Base-by-base conservation (phyloP, 2,329 filamentous ascomycete genomes). In the Pyricularia pennisetigena region DNA sequence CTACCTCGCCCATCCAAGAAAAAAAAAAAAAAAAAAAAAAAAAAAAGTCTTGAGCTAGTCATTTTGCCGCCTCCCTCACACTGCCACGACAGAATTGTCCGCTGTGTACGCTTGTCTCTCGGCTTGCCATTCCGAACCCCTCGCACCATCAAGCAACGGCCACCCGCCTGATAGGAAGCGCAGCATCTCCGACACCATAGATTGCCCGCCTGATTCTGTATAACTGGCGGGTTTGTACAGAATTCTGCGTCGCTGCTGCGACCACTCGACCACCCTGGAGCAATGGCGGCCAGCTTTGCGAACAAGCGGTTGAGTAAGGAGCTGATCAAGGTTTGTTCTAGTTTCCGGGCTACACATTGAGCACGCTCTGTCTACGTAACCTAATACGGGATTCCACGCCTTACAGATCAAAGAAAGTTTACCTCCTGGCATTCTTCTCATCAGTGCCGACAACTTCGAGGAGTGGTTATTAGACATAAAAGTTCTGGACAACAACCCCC, bases 401-500 rank as follows among this genome's bases (percentile, higher is more conserved):
- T 24, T 28, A 64, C 70, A 88, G 86, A 86, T 88, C 71, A 79
- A 81, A 66, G 83, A 80, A 70, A 83, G 82, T 70, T 76, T 89
- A 57, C 88, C 88, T 59, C 87, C 87, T 23, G 88, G 88, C 67
- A 97, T 99, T 78, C 83, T 86, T 65, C 87, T 98, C 65, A 88
- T 96, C 69, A 87, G 89, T 65, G 89, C 92, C 69, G 91, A 96
- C 64, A 90, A 93, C 77, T 88, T 97, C 67, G 86, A 92, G 75
- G 90, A 95, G 81, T 99, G 95, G 96, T 83, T 89, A 66, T 88
- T 98, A 80, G 96, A 99, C 76, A 96, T 99, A 68, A 82, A 86
- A 72, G 94, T 99, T 67, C 86, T 98, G 59, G 95, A 98, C 78
- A 81, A 86, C 69, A 99, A 99, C 75, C 94, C 94, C 1, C 80